phyloP scores from a whole-genome alignment of 148 eudicot species.

The Simmondsia chinensis region DNA sequence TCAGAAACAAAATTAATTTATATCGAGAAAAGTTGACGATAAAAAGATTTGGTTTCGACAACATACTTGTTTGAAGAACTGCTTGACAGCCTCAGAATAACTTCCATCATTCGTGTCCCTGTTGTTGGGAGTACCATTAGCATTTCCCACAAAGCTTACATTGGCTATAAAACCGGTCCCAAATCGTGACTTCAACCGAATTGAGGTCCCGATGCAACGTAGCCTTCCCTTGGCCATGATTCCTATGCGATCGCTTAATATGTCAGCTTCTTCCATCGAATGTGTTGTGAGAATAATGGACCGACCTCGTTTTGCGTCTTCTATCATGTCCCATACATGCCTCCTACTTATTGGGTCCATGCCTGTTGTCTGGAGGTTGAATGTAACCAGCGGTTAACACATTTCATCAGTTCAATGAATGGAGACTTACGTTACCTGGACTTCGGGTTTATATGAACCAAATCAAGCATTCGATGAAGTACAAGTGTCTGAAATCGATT shows the following conservation, averaged over 20 bases:
- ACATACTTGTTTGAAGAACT: conserved; percentile 68
- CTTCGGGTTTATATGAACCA: neutral
- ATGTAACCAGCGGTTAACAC: too few relatives aligned
- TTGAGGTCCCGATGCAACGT: conserved; percentile 90
- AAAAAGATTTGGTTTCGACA: neutral
- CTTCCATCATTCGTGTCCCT: conserved; percentile 10
- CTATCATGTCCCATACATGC: conserved; percentile 96
- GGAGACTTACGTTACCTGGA: neutral
- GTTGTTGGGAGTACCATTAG: conserved; percentile 22
- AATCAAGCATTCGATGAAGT: too few relatives aligned
- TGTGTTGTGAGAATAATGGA: conserved; percentile 88
- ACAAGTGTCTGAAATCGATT: too few relatives aligned
- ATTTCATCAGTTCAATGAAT: too few relatives aligned
- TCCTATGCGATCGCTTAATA: conserved; percentile 86
- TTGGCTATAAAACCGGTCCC: conserved; percentile 88
- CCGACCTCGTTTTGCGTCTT: conserved; percentile 77
- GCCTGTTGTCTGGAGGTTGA: conserved; percentile 66
- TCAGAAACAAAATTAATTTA: neutral
- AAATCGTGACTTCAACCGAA: conserved; percentile 76
- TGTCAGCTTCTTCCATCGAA: conserved; percentile 99
- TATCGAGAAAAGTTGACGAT: neutral
- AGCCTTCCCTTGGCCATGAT: conserved; percentile 99
- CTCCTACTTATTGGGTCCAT: conserved; percentile 98
- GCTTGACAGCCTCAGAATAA: conserved; percentile 50
- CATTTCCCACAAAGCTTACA: conserved; percentile 52